Percentiles rank a stretch among this genome's conserved stretches.
Conservation (phyloP, 164 flowering plant genomes). For the Litsea cubeba region DNA sequence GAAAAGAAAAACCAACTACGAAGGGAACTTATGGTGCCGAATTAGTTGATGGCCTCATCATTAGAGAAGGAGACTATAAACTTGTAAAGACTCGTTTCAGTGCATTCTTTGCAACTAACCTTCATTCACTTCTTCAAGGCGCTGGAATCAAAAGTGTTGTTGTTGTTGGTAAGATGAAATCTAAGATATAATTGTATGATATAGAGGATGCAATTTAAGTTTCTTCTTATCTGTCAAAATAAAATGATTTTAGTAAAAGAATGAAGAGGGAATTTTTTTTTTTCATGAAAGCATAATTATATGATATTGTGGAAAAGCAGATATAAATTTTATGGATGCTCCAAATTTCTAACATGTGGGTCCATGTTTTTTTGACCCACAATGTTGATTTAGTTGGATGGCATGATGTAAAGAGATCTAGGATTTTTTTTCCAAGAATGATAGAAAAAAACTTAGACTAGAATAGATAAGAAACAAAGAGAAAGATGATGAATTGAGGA, state of each 20-base stretch:
- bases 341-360: too few species aligned
- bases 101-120: constrained; percentile 89
- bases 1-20: constrained; percentile 51
- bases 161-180: constrained; percentile 48
- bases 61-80: constrained; percentile 78
- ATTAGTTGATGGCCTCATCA: constrained; percentile 71
- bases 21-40: constrained; percentile 79
- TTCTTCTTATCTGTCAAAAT: neutral
- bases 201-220: neutral
- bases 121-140: constrained; percentile 65
- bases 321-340: too few species aligned
- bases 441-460: too few species aligned
- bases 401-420: too few species aligned
- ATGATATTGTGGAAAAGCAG: too few species aligned
- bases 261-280: too few species aligned
- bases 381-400: too few species aligned
- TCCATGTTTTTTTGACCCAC: too few species aligned
- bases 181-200: neutral
- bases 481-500: too few species aligned
- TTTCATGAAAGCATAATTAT: too few species aligned
- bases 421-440: too few species aligned
- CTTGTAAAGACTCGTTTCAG: constrained; percentile 89
- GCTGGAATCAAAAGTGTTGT: constrained; percentile 49
- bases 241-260: neutral
- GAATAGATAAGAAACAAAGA: too few species aligned